Evolutionary conservation across 2,329 filamentous ascomycete genomes (phyloP).

Genomic region (Trichoderma oligosporum): DNA sequence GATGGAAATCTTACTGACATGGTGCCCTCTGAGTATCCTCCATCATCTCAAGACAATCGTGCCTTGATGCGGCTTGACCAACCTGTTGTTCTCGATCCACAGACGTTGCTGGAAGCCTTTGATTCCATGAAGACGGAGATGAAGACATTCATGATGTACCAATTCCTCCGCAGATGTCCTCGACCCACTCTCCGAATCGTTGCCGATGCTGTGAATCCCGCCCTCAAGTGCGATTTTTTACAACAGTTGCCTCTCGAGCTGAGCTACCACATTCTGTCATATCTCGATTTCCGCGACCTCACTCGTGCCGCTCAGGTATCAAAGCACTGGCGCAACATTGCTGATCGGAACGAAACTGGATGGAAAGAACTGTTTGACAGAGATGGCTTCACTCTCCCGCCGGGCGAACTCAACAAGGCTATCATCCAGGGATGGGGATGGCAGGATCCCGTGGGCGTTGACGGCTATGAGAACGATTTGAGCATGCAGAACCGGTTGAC

Average conservation of each 20-base stretch:
- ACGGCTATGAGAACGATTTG: slow-evolving; percentile 78
- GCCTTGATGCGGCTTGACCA: background rate
- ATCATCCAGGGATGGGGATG: slow-evolving; percentile 95
- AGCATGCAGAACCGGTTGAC: slow-evolving; percentile 55
- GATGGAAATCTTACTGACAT: slow-evolving; percentile 25
- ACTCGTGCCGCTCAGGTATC: slow-evolving; percentile 91
- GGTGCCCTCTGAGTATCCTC: background rate
- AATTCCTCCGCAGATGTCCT: slow-evolving; percentile 82
- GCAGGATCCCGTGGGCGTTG: slow-evolving; percentile 76
- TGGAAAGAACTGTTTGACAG: slow-evolving; percentile 91
- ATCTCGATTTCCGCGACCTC: slow-evolving; percentile 79
- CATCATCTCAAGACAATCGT: slow-evolving; percentile 21
- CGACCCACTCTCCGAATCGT: slow-evolving; percentile 86
- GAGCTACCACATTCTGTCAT: slow-evolving; percentile 80
- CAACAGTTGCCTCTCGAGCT: slow-evolving; percentile 80
- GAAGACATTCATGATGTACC: slow-evolving; percentile 96
- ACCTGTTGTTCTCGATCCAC: slow-evolving; percentile 68
- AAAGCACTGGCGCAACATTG: slow-evolving; percentile 84
- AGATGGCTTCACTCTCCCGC: slow-evolving; percentile 74
- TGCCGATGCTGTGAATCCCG: slow-evolving; percentile 86
- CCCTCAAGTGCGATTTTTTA: slow-evolving; percentile 90
- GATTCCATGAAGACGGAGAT: slow-evolving; percentile 86
- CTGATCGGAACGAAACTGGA: slow-evolving; percentile 89
- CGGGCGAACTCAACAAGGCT: slow-evolving; percentile 79
- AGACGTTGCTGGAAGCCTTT: slow-evolving; percentile 81